Evolutionary conservation across 2,329 filamentous ascomycete species (phyloP).

Genomic region (Calonectria henricotiae): DNA sequence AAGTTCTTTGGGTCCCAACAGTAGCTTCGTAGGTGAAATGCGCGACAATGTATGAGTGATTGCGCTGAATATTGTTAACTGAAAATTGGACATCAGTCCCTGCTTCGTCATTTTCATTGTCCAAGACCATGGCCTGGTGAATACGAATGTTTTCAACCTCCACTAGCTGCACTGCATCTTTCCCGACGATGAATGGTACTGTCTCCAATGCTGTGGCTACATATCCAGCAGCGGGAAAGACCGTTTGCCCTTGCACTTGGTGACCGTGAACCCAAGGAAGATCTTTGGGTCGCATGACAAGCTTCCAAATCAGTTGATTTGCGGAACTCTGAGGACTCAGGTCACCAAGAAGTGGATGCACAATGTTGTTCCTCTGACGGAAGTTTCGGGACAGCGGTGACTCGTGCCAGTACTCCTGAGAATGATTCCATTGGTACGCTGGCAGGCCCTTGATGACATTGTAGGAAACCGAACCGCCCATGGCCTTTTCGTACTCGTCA

Average conservation of each 20-base stretch:
- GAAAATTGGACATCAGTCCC: conserved; percentile 1
- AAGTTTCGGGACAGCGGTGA: background rate
- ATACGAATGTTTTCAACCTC: conserved; percentile 15
- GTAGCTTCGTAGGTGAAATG: conserved; percentile 18
- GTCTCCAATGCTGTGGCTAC: conserved; percentile 58
- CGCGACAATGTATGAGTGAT: background rate
- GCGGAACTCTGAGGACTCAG: background rate
- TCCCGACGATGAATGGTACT: conserved; percentile 32
- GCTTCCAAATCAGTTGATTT: conserved; percentile 48
- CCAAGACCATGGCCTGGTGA: conserved; percentile 20
- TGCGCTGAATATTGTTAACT: background rate
- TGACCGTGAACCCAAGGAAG: conserved; percentile 62
- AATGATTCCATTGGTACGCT: conserved; percentile 12
- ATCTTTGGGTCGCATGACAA: conserved; percentile 48
- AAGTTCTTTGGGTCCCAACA: background rate
- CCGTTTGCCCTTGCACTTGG: conserved; percentile 52
- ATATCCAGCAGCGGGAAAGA: conserved; percentile 62
- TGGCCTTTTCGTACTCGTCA: background rate
- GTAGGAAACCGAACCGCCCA: background rate
- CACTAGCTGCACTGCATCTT: background rate
- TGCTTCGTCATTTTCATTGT: conserved; percentile 44
- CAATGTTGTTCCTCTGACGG: background rate
- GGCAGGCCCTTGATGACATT: background rate
- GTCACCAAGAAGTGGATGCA: conserved; percentile 19
- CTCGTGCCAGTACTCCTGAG: conserved; percentile 5